These are phyloP conservation scores for Baudoinia panamericana DNA, from an alignment of 495 filamentous ascomycete genomes.

Conservation along the genomic window DNA sequence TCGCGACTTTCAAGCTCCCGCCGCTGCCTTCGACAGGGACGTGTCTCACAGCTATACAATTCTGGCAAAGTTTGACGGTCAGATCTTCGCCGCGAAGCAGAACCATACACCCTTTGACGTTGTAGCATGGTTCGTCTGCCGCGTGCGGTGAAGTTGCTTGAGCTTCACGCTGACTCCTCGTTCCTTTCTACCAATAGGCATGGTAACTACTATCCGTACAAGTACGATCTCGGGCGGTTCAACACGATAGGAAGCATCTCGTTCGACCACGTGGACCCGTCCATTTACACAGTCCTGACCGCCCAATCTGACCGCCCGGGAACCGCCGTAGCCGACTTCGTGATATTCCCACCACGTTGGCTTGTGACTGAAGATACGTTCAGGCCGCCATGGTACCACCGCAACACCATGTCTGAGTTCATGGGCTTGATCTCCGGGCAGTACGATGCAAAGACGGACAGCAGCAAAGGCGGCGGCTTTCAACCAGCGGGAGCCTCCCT, in stretches of 20 bases:
- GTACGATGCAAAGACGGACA: slow-evolving; percentile 54
- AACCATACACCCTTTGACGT: slow-evolving; percentile 67
- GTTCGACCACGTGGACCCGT: slow-evolving; percentile 69
- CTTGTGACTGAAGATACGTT: slow-evolving; percentile 62
- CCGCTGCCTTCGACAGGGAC: slow-evolving; percentile 59
- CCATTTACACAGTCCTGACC: slow-evolving; percentile 68
- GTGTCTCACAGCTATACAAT: slow-evolving; percentile 41
- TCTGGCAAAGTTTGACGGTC: slow-evolving; percentile 64
- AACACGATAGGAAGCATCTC: slow-evolving; percentile 58
- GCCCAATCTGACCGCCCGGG: slow-evolving; percentile 50
- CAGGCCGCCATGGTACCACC: slow-evolving; percentile 69
- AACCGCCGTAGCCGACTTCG: slow-evolving; percentile 66
- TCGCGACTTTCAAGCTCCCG: slow-evolving; percentile 74
- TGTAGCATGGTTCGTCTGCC: slow-evolving; percentile 74
- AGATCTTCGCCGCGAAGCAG: slow-evolving; percentile 58
- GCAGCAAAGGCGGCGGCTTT: slow-evolving; percentile 55
- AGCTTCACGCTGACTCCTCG: no score
- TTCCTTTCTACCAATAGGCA: no score
- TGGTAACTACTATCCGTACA: slow-evolving; percentile 65
- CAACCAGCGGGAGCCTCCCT: slow-evolving; percentile 48
- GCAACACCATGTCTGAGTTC: slow-evolving; percentile 72
- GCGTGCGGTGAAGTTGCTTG: no score
- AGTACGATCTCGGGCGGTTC: slow-evolving; percentile 73
- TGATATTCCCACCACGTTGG: slow-evolving; percentile 73
- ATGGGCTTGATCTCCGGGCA: slow-evolving; percentile 62